Base-by-base conservation (phyloP, 768 basidiomycete species). In the Mycena epipterygia region DNA sequence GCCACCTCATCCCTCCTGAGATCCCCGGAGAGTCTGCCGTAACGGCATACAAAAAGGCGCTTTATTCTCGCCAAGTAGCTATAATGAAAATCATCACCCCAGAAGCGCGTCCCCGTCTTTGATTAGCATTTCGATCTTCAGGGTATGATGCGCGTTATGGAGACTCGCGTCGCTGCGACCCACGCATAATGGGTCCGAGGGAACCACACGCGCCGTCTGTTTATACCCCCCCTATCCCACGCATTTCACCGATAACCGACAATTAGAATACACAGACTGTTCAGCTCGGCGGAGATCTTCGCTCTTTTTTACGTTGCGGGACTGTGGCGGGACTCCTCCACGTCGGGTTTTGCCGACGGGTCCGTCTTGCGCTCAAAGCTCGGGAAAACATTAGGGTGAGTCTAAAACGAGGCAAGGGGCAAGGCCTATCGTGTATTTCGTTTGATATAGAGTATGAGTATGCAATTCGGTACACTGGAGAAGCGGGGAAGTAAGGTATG, bases 351-450 rank as follows among this genome's bases (percentile, higher is more conserved):
- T 29, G 12, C 64, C 64, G 44, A 57, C 64, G 63, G 61, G 6
- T 11, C 61, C 61, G 61, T 16, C 58, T 5, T 42, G 53, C 56
- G 63, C 55, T 30, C 64, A 55, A 69, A 53, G 35, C 42, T 62
- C 51, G 52, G 51, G 33, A 27, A 46, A 68, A 53, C 27, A 39
- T 37, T 14, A 16, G 30, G 29, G 52, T 49, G 33, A 23, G 37
- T n/a, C 46, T 27, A 39, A n/a, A n/a, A n/a, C n/a, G n/a, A n/a
- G n/a, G n/a, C n/a, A n/a, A n/a, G n/a, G n/a, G n/a, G n/a, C n/a
- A n/a, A n/a, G n/a, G n/a, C n/a, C n/a, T n/a, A n/a, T n/a, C 68
- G 68, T 73, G 72, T 73, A 70, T 73, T 67, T 37, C 12, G 35
- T 27, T 23, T 42, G 48, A 65, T 68, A 56, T 71, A 66, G 67